A percentile compares a stretch with the other conserved stretches of the same genome.
Conservation (phyloP, 164 flowering plant genomes). For the Tetracentron sinense region DNA sequence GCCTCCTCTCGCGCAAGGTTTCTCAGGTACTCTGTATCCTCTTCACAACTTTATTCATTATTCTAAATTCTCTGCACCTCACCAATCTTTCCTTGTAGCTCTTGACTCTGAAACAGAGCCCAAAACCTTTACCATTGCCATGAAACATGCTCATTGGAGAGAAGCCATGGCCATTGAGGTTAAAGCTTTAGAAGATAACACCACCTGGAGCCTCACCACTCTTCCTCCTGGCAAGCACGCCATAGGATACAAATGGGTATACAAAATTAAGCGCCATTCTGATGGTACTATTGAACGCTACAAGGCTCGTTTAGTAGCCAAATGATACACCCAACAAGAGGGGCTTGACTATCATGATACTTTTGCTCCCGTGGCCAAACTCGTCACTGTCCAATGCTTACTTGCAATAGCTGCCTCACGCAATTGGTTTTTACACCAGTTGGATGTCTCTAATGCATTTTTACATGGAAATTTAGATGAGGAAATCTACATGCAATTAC, state of each 20-base stretch:
- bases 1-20: no score
- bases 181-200: not conserved
- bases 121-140: not conserved
- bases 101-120: no score
- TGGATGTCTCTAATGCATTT: not conserved
- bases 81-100: no score
- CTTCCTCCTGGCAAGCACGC: not conserved
- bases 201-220: not conserved
- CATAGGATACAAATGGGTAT: conserved; percentile 3
- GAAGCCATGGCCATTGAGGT: conserved; percentile 4
- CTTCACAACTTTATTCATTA: no score
- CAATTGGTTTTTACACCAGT: not conserved
- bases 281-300: not conserved
- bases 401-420: not conserved
- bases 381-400: not conserved
- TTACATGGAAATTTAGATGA: not conserved
- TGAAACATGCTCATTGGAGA: not conserved
- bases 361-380: not conserved
- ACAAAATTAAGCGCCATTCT: not conserved
- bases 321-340: not conserved
- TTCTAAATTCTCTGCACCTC: no score
- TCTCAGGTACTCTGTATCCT: no score
- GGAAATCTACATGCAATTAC: not conserved
- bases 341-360: conserved; percentile 1
- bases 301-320: not conserved